Evolutionary conservation across 2,329 filamentous ascomycete genomes (phyloP).

Genomic region (Conoideocrella luteorostrata): DNA sequence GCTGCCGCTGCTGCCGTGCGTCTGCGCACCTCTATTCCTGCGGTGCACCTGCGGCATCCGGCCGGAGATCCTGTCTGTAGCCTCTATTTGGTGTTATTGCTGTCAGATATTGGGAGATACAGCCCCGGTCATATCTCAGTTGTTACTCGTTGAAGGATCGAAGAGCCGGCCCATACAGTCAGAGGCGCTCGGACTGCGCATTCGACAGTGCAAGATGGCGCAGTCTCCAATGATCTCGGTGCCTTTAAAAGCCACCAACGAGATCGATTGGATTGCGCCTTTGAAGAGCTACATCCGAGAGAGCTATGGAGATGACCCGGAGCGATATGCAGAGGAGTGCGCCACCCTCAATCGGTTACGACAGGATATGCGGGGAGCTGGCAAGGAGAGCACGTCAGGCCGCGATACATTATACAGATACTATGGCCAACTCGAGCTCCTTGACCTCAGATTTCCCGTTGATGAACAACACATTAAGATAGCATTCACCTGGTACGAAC

Average conservation of each 20-base stretch:
- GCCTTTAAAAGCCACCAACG: slow-evolving; percentile 89
- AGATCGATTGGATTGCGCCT: slow-evolving; percentile 94
- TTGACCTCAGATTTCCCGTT: slow-evolving; percentile 92
- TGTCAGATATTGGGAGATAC: background rate
- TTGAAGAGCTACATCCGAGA: slow-evolving; percentile 90
- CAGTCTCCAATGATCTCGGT: slow-evolving; percentile 93
- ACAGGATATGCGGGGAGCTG: slow-evolving; percentile 97
- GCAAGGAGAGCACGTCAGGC: slow-evolving; percentile 91
- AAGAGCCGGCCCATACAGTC: no score
- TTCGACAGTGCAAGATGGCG: slow-evolving; percentile 61
- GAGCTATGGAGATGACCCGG: slow-evolving; percentile 93
- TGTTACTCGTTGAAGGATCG: background rate
- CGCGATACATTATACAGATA: slow-evolving; percentile 93
- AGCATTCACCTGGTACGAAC: slow-evolving; percentile 82
- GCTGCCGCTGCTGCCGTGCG: slow-evolving; percentile 2
- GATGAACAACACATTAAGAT: slow-evolving; percentile 99
- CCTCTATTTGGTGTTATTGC: background rate
- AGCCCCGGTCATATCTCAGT: background rate
- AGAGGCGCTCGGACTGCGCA: no score
- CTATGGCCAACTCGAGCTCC: slow-evolving; percentile 91
- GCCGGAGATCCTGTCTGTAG: background rate
- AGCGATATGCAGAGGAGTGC: slow-evolving; percentile 93
- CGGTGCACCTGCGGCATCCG: background rate
- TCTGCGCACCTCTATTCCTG: slow-evolving; percentile 1
- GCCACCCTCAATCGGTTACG: slow-evolving; percentile 86